A percentile compares a stretch with the other conserved stretches of the same genome.
Evolutionary conservation across 2,329 filamentous ascomycete genomes (phyloP).

Genomic region (Fusarium devonianum): DNA sequence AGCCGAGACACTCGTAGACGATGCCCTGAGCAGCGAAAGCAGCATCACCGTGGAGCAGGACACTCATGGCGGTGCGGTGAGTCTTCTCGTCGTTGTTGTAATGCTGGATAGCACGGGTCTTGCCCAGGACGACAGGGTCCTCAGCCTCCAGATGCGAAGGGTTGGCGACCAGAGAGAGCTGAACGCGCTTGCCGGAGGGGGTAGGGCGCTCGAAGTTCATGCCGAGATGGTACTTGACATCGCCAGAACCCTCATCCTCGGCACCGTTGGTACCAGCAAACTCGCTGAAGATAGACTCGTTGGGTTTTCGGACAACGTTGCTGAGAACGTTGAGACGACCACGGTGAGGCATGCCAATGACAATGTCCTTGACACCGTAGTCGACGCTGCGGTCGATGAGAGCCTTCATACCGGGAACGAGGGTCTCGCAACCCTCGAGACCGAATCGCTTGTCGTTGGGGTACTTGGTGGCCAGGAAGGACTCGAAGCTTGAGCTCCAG

Average conservation of each 20-base stretch:
- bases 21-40: constrained; percentile 96
- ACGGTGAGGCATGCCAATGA: constrained; percentile 99
- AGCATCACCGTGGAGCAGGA: constrained; percentile 95
- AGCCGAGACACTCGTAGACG: constrained; percentile 98
- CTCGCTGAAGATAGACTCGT: constrained; percentile 99
- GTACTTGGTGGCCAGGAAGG: constrained; percentile 95
- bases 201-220: constrained; percentile 99
- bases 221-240: constrained; percentile 99
- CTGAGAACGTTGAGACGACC: constrained; percentile 96
- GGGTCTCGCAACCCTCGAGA: constrained; percentile 93
- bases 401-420: constrained; percentile 99
- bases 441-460: constrained; percentile 99
- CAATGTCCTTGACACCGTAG: constrained; percentile 97
- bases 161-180: constrained; percentile 97
- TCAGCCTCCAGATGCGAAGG: constrained; percentile 98
- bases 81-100: constrained; percentile 97
- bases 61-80: constrained; percentile 90
- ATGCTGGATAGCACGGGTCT: constrained; percentile 97
- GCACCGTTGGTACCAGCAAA: constrained; percentile 89
- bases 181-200: constrained; percentile 98
- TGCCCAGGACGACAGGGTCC: constrained; percentile 95
- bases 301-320: constrained; percentile 98
- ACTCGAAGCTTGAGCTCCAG: constrained; percentile 97
- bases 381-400: constrained; percentile 98
- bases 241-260: constrained; percentile 94